Conservation (phyloP, 306 rosid species). For the Rosa chinensis region DNA sequence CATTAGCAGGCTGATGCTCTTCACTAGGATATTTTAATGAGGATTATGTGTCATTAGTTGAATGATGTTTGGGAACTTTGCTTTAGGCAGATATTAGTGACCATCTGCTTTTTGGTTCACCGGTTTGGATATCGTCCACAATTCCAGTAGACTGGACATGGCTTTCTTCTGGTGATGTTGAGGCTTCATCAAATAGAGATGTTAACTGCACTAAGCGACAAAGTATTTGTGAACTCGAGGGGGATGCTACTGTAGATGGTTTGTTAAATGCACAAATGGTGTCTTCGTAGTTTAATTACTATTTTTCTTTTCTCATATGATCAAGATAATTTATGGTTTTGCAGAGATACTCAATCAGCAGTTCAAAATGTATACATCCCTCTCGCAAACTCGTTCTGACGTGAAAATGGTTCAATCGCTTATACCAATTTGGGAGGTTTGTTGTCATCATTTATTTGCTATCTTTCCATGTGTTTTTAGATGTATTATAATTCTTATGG, state of each 20-base stretch:
- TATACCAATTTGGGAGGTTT: conserved; percentile 90
- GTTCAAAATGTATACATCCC: conserved; percentile 71
- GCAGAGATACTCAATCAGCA: conserved; percentile 74
- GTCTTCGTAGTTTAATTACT: conserved; percentile 1
- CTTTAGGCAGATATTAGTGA: conserved; percentile 57
- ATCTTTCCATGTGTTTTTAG: neutral
- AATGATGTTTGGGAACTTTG: conserved; percentile 33
- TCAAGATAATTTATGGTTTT: conserved; percentile 30
- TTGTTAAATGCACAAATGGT: conserved; percentile 33
- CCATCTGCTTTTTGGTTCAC: conserved; percentile 42
- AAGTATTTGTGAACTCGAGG: conserved; percentile 90
- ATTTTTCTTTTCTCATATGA: neutral
- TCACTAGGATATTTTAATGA: neutral
- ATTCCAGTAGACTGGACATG: conserved; percentile 68
- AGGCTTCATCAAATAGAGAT: conserved; percentile 38
- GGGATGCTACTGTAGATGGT: conserved; percentile 81
- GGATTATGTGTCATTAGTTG: conserved; percentile 18
- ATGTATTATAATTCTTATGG: neutral
- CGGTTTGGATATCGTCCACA: conserved; percentile 60
- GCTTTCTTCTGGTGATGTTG: conserved; percentile 44
- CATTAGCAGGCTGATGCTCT: neutral
- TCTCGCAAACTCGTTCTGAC: conserved; percentile 72
- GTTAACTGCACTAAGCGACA: conserved; percentile 49
- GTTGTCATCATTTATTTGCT: conserved; percentile 24
- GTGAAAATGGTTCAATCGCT: conserved; percentile 95